phyloP scores from a whole-genome alignment of 139 green algal species.

The Microglena sp. region DNA sequence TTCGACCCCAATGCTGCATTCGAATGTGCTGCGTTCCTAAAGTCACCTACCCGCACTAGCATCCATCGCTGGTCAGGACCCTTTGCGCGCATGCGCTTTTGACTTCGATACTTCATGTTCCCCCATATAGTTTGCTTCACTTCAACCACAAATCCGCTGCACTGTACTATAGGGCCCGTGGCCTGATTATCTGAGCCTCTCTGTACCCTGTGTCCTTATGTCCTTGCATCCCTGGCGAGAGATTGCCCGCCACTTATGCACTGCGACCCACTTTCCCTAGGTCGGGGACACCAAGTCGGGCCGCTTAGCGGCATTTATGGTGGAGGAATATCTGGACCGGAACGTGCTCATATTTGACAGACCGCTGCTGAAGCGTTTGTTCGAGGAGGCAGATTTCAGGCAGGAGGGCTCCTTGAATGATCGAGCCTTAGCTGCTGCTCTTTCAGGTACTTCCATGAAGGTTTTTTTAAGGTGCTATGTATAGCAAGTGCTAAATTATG shows the following conservation, averaged over 20 bases:
- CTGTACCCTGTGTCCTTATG: not conserved
- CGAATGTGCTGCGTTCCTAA: not conserved
- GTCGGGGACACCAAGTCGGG: constrained; percentile 29
- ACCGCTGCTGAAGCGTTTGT: constrained; percentile 24
- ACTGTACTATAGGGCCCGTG: too few relatives aligned
- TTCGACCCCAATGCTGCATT: not conserved
- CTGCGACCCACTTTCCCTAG: constrained; percentile 3
- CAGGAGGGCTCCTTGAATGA: constrained; percentile 27
- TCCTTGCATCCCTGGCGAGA: not conserved
- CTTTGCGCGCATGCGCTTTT: not conserved
- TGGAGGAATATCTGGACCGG: constrained; percentile 26
- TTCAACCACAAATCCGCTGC: too few relatives aligned
- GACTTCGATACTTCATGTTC: too few relatives aligned
- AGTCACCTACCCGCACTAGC: not conserved
- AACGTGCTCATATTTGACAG: constrained; percentile 30
- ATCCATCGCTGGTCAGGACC: not conserved
- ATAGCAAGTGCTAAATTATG: not conserved
- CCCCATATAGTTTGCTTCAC: too few relatives aligned
- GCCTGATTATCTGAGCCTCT: too few relatives aligned
- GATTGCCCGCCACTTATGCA: constrained; percentile 3
- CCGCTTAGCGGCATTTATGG: constrained; percentile 16
- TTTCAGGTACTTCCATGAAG: constrained; percentile 13
- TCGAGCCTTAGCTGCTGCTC: constrained; percentile 16
- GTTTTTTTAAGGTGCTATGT: not conserved
- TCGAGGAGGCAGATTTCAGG: constrained; percentile 29